Evolutionary conservation across 257 asterid species (phyloP).

Genomic region (Plantago ovata): DNA sequence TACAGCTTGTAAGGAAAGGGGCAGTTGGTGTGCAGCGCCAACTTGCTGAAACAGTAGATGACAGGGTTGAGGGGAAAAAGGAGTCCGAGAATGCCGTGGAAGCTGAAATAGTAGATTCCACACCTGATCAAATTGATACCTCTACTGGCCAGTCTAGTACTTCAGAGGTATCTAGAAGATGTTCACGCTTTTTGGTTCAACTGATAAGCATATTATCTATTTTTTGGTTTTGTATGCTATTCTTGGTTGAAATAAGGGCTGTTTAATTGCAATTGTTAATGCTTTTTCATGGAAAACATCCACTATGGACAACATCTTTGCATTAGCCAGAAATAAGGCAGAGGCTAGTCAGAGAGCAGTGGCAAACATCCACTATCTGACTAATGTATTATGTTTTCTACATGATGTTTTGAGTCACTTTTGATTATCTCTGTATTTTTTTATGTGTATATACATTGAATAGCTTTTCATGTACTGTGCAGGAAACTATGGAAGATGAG

Average conservation of each 20-base stretch:
- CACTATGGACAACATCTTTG: too few species aligned
- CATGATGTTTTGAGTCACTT: conserved; percentile 7
- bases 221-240: conserved; percentile 3
- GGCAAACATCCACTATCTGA: too few species aligned
- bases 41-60: conserved; percentile 35
- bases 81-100: conserved; percentile 39
- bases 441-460: background rate
- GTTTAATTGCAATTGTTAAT: background rate
- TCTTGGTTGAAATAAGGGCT: background rate
- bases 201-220: conserved; percentile 7
- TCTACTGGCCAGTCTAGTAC: conserved; percentile 29
- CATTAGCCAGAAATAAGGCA: too few species aligned
- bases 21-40: conserved; percentile 22
- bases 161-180: conserved; percentile 29
- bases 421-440: background rate
- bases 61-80: conserved; percentile 21
- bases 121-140: conserved; percentile 30
- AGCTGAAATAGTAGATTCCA: conserved; percentile 45
- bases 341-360: too few species aligned
- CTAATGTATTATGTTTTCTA: too few species aligned
- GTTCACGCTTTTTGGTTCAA: background rate
- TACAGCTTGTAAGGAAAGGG: conserved; percentile 74
- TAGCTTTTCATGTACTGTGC: conserved; percentile 6
- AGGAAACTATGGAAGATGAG: conserved; percentile 42
- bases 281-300: background rate